These are phyloP conservation scores for Elasticomyces elasticus DNA, from an alignment of 495 filamentous ascomycete species.

Conservation along the genomic window DNA sequence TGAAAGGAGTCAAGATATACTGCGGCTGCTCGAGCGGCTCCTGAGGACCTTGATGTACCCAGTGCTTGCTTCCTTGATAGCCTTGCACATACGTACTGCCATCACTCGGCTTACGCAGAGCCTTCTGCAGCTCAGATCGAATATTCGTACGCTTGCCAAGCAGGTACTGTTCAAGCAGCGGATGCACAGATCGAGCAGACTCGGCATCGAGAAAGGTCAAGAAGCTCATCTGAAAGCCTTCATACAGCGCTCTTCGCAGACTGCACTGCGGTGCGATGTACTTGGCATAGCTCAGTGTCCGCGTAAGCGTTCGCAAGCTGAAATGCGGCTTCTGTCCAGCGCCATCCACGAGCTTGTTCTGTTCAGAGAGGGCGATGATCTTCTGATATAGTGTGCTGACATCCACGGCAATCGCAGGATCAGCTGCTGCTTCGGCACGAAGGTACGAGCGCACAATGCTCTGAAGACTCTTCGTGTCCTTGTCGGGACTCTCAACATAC, in stretches of 20 bases:
- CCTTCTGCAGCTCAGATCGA: slow-evolving; percentile 58
- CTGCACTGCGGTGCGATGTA: slow-evolving; percentile 79
- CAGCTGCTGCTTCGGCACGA: slow-evolving; percentile 50
- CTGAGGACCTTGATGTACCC: slow-evolving; percentile 67
- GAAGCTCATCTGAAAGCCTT: slow-evolving; percentile 99
- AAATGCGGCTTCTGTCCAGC: slow-evolving; percentile 91
- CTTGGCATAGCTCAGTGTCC: slow-evolving; percentile 74
- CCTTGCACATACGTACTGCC: slow-evolving; percentile 63
- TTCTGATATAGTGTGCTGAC: slow-evolving; percentile 78
- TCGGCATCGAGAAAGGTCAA: slow-evolving; percentile 69
- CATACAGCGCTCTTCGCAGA: slow-evolving; percentile 76
- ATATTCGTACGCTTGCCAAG: slow-evolving; percentile 57
- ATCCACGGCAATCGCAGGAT: slow-evolving; percentile 59
- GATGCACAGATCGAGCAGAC: slow-evolving; percentile 66
- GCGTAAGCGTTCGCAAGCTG: slow-evolving; percentile 88
- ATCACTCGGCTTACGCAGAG: slow-evolving; percentile 63
- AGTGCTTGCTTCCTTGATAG: slow-evolving; percentile 68
- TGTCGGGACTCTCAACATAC: slow-evolving; percentile 82
- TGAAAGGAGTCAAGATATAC: slow-evolving; percentile 94
- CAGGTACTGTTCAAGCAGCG: slow-evolving; percentile 72
- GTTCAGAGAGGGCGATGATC: slow-evolving; percentile 68
- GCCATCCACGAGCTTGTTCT: slow-evolving; percentile 81
- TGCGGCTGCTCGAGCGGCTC: slow-evolving; percentile 61
- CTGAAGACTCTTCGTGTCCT: slow-evolving; percentile 68
- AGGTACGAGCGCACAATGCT: slow-evolving; percentile 81